Conservation (phyloP, 495 filamentous ascomycete genomes). For the Aspergillus carlsbadensis region DNA sequence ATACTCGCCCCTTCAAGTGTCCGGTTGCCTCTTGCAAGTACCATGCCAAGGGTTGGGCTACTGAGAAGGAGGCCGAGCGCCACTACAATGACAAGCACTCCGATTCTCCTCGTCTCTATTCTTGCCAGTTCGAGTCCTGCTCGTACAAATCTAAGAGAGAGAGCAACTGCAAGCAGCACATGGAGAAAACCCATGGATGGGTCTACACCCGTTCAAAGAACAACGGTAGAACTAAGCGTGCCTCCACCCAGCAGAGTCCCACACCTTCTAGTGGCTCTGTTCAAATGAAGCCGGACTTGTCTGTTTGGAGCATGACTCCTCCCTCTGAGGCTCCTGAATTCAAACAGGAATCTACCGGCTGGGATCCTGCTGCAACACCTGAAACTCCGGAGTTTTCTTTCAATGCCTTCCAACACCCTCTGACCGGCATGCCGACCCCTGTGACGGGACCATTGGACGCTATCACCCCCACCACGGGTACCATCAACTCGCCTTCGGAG, state of each 20-base stretch:
- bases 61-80: conserved; percentile 94
- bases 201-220: conserved; percentile 87
- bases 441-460: conserved; percentile 9
- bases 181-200: conserved; percentile 97
- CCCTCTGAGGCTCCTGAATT: conserved; percentile 10
- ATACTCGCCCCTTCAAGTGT: conserved; percentile 95
- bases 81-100: conserved; percentile 96
- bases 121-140: conserved; percentile 83
- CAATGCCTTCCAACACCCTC: conserved; percentile 9
- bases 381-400: conserved; percentile 15
- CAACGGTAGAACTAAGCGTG: conserved; percentile 52
- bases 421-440: conserved; percentile 8
- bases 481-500: conserved; percentile 14
- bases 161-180: conserved; percentile 99
- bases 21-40: conserved; percentile 78
- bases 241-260: conserved; percentile 10
- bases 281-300: conserved; percentile 4
- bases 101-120: conserved; percentile 67
- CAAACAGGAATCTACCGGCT: conserved; percentile 1
- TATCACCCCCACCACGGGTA: conserved; percentile 13
- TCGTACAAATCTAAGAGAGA: conserved; percentile 92
- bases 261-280: conserved; percentile 6
- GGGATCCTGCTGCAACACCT: conserved; percentile 5
- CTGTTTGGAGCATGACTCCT: conserved; percentile 10
- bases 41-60: conserved; percentile 84